phyloP scores from a whole-genome alignment of 2,329 filamentous ascomycete species.

The Fusarium multiceps region DNA sequence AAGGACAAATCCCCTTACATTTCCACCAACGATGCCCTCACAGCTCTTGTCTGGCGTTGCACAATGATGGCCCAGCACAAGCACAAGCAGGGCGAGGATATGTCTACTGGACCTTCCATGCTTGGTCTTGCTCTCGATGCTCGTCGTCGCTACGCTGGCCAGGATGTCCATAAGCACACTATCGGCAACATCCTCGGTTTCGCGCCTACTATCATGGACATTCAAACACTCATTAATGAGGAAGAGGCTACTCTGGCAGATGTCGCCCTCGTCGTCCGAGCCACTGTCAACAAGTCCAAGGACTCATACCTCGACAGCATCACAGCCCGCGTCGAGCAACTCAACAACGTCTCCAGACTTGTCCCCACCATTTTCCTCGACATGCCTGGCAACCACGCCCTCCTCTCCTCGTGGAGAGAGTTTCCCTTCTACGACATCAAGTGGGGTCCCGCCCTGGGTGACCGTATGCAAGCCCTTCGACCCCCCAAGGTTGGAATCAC shows the following conservation, averaged over 20 bases:
- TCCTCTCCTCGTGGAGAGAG: slow-evolving; percentile 19
- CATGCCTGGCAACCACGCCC: slow-evolving; percentile 13
- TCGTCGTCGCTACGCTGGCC: slow-evolving; percentile 12
- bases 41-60: slow-evolving; percentile 17
- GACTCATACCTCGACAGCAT: slow-evolving; percentile 3
- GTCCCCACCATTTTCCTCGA: slow-evolving; percentile 7
- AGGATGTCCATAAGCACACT: slow-evolving; percentile 9
- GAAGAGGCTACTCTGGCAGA: background rate
- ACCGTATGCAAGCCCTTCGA: background rate
- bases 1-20: background rate
- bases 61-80: slow-evolving; percentile 13
- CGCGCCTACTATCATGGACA: slow-evolving; percentile 10
- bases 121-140: slow-evolving; percentile 14
- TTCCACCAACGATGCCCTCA: slow-evolving; percentile 16
- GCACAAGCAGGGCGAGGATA: background rate
- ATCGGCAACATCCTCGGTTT: slow-evolving; percentile 16
- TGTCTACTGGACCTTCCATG: background rate
- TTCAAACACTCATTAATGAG: slow-evolving; percentile 2
- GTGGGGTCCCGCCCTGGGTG: slow-evolving; percentile 9
- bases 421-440: slow-evolving; percentile 18
- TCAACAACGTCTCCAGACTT: background rate
- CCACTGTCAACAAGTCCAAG: slow-evolving; percentile 10
- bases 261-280: slow-evolving; percentile 2
- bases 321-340: background rate
- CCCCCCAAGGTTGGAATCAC: slow-evolving; percentile 7